A percentile compares a stretch with the other conserved stretches of the same genome.
Evolutionary conservation across 2,329 filamentous ascomycete species (phyloP).

Genomic region (Epichloe bromicola): DNA sequence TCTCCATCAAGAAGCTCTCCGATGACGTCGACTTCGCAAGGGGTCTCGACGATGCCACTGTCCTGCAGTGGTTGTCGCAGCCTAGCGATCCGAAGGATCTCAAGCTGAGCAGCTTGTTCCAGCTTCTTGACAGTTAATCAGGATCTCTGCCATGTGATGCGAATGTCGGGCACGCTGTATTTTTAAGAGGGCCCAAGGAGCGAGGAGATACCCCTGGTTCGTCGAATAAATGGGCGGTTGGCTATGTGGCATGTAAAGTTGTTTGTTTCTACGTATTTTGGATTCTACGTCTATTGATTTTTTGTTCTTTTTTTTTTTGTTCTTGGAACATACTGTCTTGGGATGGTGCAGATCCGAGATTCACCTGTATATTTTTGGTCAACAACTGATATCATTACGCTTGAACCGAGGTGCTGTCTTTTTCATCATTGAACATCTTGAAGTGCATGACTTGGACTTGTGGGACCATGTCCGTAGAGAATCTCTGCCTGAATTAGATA

Average conservation of each 20-base stretch:
- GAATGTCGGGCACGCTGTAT: not conserved
- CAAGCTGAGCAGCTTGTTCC: conserved; percentile 14
- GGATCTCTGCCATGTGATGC: not conserved
- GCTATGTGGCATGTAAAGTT: not conserved
- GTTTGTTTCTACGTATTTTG: not conserved
- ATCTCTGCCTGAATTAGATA: too few species aligned
- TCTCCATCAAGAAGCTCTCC: conserved; percentile 43
- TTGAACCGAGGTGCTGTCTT: not conserved
- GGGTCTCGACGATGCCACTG: conserved; percentile 24
- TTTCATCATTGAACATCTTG: not conserved
- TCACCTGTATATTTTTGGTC: not conserved
- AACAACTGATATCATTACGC: not conserved
- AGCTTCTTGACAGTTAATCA: not conserved
- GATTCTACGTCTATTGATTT: not conserved
- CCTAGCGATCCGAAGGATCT: conserved; percentile 1
- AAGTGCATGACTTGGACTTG: too few species aligned
- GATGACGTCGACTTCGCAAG: conserved; percentile 27
- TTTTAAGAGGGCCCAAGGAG: too few species aligned
- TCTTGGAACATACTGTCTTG: not conserved
- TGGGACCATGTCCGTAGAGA: too few species aligned
- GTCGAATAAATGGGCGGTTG: too few species aligned
- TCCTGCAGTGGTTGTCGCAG: conserved; percentile 21
- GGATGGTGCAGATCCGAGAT: not conserved
- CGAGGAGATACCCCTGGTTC: too few species aligned
- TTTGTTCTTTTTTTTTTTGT: not conserved